These are phyloP conservation scores for Selaginella moellendorffii DNA, from an alignment of 75 land plant genomes.

Conservation along the genomic window DNA sequence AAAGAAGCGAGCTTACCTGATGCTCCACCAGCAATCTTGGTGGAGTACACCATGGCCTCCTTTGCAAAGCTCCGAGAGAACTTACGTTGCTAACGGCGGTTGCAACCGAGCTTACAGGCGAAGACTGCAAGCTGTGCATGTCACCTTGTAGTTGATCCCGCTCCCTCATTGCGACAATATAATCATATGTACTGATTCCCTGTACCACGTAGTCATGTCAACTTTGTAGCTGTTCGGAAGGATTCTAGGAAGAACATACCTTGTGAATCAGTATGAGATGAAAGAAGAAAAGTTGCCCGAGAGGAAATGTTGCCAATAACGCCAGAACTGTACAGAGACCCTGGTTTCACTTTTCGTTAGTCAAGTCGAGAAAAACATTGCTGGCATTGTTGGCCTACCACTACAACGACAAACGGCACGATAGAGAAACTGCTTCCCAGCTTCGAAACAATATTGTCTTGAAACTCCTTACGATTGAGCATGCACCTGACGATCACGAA, in stretches of 20 bases:
- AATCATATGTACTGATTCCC: conserved; percentile 97
- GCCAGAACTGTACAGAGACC: conserved; percentile 75
- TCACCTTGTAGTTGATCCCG: conserved; percentile 57
- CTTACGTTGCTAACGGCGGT: conserved; percentile 78
- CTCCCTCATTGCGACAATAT: conserved; percentile 85
- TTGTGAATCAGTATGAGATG: conserved; percentile 87
- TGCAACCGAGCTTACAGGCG: conserved; percentile 48
- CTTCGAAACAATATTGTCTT: conserved; percentile 55
- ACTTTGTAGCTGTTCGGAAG: neutral
- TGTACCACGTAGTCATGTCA: conserved; percentile 12
- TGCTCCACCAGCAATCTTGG: conserved; percentile 73
- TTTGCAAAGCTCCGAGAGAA: conserved; percentile 52
- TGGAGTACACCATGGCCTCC: conserved; percentile 90
- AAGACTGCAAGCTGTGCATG: conserved; percentile 59
- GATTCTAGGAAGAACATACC: conserved; percentile 27
- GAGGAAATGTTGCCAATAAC: conserved; percentile 78
- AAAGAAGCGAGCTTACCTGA: conserved; percentile 37
- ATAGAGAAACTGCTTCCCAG: conserved; percentile 87
- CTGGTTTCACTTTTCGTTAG: too few species aligned
- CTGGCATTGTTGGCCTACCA: conserved; percentile 29
- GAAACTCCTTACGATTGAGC: conserved; percentile 39
- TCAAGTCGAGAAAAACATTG: too few species aligned
- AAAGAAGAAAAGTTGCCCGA: conserved; percentile 89
- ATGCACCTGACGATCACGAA: conserved; percentile 70
- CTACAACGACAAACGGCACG: conserved; percentile 70